Evolutionary conservation across 2,329 filamentous ascomycete species (phyloP), one percentile per base, ranked within the genome.

Genomic region (Fusarium tricinctum): DNA sequence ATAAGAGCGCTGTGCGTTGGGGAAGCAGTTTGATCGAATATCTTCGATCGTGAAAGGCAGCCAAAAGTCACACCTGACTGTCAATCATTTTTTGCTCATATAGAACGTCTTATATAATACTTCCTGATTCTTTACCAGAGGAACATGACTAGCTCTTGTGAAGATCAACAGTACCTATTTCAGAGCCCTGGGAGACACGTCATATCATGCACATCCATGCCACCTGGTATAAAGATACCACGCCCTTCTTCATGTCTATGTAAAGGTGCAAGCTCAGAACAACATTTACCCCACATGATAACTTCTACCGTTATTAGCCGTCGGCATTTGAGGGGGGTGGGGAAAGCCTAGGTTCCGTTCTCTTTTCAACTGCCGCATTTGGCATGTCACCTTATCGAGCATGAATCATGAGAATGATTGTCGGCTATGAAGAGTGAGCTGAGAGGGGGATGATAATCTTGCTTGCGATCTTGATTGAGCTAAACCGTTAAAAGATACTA

Each of bases 1-100:
- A 70, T 20, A 70, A 70, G 60, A 68, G 68, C 19, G 68, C 68
- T 1, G 47, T 64, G 3, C 32, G 49, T 17, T 70, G 68, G 68
- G 68, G 59, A 23, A 68, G 28, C 17, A 44, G 46, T 26, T 59
- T 71, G 12, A 65, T 67, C 7, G 33, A 35, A 6, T 70, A 70
- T 35, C 33, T 70, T 2, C 48, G 68, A 26, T 62, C 63, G 13
- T 71, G 15, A 38, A 38, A 10, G 9, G 9, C n/a, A 38, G 10
- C 5, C 4, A n/a, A 65, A 19, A 28, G 2, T 15, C 26, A 4
- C 9, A 20, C 2, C 8, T 28, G 3, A n/a, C 35, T 8, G 2
- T 33, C 30, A 15, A 33, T 33, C 14, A 8, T 19, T 4, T 17
- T 38, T 17, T 22, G 4, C 23, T 2, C 15, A 23, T 22, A 23